Conservation (phyloP, 2,329 filamentous ascomycete species). For the Colletotrichum sp. region DNA sequence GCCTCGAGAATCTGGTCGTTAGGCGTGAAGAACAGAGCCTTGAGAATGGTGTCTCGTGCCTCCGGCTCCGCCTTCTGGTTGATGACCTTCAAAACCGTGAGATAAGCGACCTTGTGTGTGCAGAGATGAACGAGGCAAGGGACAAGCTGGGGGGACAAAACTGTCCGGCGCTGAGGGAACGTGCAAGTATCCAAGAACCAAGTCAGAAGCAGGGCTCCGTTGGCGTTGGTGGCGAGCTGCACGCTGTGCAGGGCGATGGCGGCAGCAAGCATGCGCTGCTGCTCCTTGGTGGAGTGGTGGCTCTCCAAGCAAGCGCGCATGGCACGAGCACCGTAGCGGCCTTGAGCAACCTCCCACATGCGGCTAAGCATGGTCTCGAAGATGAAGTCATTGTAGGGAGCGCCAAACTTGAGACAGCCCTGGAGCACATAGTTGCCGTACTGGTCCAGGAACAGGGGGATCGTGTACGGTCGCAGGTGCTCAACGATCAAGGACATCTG, state of each 20-base stretch:
- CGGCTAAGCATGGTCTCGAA: conserved; percentile 96
- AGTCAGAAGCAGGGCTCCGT: conserved; percentile 90
- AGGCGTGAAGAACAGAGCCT: conserved; percentile 89
- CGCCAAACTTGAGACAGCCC: conserved; percentile 90
- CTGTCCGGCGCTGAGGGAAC: conserved; percentile 88
- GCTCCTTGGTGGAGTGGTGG: conserved; percentile 92
- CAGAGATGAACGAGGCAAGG: conserved; percentile 94
- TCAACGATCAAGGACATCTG: conserved; percentile 89
- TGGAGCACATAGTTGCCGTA: conserved; percentile 99
- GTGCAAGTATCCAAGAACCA: conserved; percentile 99
- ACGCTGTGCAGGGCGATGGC: conserved; percentile 97
- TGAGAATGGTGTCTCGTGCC: conserved; percentile 86
- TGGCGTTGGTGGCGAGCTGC: conserved; percentile 93
- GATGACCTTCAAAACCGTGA: conserved; percentile 97
- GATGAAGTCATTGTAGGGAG: conserved; percentile 93
- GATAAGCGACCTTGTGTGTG: conserved; percentile 97
- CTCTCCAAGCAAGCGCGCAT: conserved; percentile 98
- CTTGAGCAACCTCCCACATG: conserved; percentile 93
- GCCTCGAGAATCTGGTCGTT: conserved; percentile 88
- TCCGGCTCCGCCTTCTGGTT: conserved; percentile 96
- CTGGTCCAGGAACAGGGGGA: conserved; percentile 94
- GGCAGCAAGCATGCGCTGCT: conserved; percentile 93
- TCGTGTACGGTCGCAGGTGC: conserved; percentile 81
- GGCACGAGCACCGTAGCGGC: conserved; percentile 90
- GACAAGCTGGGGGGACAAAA: conserved; percentile 89